Base-by-base conservation (phyloP, 169 alveolate genomes). In the Hammondia hammondi region DNA sequence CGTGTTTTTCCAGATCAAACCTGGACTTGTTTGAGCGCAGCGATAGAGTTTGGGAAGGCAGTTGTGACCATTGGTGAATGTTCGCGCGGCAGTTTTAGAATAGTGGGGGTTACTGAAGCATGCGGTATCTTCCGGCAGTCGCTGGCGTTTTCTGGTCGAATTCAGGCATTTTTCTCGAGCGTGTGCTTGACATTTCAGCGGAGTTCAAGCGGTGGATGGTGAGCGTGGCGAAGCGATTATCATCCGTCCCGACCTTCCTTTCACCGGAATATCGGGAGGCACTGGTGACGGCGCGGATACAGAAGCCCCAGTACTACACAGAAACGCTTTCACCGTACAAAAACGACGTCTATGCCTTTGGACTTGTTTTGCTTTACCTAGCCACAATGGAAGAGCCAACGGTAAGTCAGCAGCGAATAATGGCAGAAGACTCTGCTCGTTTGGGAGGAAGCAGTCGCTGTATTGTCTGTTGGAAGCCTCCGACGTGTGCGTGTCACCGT, bases 191-290 rank as follows among this genome's bases (percentile, higher is more conserved):
- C 19, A 7, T 52, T 52, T 52, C 72, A 93, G 95, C 93, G 84
- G 95, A 93, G 67, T 93, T 93, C 84, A 93, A 85, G 91, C 95
- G 95, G 52, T 93, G 95, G 95, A 73, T 93, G 37, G 93, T 93
- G 46, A 70, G 87, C 81, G 85, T 93, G 93, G 95, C 95, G 35
- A 93, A 93, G 61, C 82, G 90, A 29, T 48, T 93, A 77, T 81
- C 93, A 24, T 82, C 72, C 24, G 91, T 93, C 17, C 95, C 95
- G 39, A n/a, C 89, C 12, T 93, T 85, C 37, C 43, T 91, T 91
- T 93, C 95, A 10, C 95, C 95, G 39, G 95, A 93, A 52, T 93
- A 93, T 89, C 37, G 85, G 82, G 52, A 84, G 45, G 95, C 95
- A 0, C 52, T 93, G 46, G 77, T 82, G 27, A 72, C 81, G 7